phyloP scores from a whole-genome alignment of 176 grass and related monocot species.

The Musa troglodytarum region DNA sequence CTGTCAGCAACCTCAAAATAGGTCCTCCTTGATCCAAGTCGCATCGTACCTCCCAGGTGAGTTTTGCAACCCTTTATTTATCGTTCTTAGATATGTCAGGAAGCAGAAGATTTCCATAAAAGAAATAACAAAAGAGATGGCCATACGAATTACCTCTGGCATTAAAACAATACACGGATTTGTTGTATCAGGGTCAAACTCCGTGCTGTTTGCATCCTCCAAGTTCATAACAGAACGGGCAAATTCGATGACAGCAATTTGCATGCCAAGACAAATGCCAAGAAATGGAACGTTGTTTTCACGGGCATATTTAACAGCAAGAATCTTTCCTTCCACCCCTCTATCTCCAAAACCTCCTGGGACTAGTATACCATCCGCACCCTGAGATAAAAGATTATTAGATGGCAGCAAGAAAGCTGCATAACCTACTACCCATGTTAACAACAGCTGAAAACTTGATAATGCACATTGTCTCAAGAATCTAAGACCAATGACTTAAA shows the following conservation, averaged over 20 bases:
- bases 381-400: conserved; percentile 3
- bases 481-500: neutral
- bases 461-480: neutral
- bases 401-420: neutral
- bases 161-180: conserved; percentile 14
- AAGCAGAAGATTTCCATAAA: neutral
- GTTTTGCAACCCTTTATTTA: conserved; percentile 68
- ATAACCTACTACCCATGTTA: neutral
- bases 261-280: conserved; percentile 21
- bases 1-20: conserved; percentile 49
- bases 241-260: conserved; percentile 20
- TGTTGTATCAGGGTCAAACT: conserved; percentile 17
- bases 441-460: neutral
- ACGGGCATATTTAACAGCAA: conserved; percentile 20
- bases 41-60: conserved; percentile 96
- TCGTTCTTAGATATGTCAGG: neutral
- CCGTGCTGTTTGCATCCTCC: conserved; percentile 16
- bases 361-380: conserved; percentile 18
- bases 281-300: conserved; percentile 20
- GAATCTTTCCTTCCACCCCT: conserved; percentile 20
- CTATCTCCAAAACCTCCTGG: conserved; percentile 22
- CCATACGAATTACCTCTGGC: conserved; percentile 10
- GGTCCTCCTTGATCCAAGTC: conserved; percentile 92
- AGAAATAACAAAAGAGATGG: neutral
- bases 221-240: conserved; percentile 18